Evolutionary conservation across 768 basidiomycete species (phyloP).

Genomic region (Cantharellus cinnabarinus): DNA sequence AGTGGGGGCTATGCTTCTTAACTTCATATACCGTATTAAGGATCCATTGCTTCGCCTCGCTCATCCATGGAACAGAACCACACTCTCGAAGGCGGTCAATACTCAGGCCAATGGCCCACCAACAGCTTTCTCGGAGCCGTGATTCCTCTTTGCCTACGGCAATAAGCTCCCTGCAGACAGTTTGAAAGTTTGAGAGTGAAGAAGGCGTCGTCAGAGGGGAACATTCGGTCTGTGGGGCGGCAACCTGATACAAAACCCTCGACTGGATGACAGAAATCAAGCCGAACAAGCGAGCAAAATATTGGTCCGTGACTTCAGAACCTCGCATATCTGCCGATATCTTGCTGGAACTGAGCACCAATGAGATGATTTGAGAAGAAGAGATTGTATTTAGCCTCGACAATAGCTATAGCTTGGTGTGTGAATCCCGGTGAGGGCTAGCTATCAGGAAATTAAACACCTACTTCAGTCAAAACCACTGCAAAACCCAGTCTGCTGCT

Average conservation of each 20-base stretch:
- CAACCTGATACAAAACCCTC: slow-evolving; percentile 48
- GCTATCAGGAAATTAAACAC: not conserved
- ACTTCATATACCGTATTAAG: slow-evolving; percentile 33
- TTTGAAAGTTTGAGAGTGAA: slow-evolving; percentile 35
- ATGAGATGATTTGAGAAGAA: slow-evolving; percentile 51
- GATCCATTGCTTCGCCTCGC: slow-evolving; percentile 32
- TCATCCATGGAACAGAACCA: slow-evolving; percentile 51
- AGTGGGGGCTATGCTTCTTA: slow-evolving; percentile 13
- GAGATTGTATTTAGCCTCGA: slow-evolving; percentile 60
- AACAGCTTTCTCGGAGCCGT: slow-evolving; percentile 80
- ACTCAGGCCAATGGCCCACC: slow-evolving; percentile 57
- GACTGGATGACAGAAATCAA: slow-evolving; percentile 72
- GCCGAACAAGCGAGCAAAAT: slow-evolving; percentile 87
- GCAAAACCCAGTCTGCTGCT: slow-evolving; percentile 89
- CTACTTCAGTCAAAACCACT: slow-evolving; percentile 83
- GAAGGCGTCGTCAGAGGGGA: slow-evolving; percentile 31
- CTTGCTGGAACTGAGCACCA: slow-evolving; percentile 54
- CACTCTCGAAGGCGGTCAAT: slow-evolving; percentile 32
- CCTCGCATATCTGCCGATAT: slow-evolving; percentile 59
- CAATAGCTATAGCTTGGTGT: slow-evolving; percentile 34
- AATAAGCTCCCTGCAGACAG: slow-evolving; percentile 39
- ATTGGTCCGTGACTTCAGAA: slow-evolving; percentile 79
- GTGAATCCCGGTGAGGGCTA: slow-evolving; percentile 2
- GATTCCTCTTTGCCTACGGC: slow-evolving; percentile 63
- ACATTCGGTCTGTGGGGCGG: slow-evolving; percentile 23